These are phyloP conservation scores for Chalciporus piperatus DNA, from an alignment of 768 basidiomycete genomes.

Conservation along the genomic window DNA sequence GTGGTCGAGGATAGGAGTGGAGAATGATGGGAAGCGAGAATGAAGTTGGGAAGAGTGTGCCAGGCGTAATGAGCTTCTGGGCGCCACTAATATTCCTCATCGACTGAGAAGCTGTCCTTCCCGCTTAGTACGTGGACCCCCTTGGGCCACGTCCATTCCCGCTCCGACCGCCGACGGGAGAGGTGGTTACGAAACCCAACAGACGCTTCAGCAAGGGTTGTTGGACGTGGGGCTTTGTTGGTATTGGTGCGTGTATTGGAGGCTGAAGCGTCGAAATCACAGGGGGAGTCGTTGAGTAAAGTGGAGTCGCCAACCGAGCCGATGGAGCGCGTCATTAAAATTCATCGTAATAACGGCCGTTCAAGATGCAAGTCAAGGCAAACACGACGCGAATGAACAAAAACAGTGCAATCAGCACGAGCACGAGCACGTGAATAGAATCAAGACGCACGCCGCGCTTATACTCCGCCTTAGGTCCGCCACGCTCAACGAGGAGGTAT, in stretches of 20 bases:
- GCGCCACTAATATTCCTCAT: conserved; percentile 8
- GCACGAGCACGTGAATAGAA: conserved; percentile 11
- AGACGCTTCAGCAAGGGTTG: conserved; percentile 32
- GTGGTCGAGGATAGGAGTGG: conserved; percentile 7
- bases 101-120: neutral
- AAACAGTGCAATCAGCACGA: conserved; percentile 13
- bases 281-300: neutral
- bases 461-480: conserved; percentile 31
- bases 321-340: conserved; percentile 2
- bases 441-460: conserved; percentile 29
- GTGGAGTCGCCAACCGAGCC: neutral
- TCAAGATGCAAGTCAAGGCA: neutral
- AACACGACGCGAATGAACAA: conserved; percentile 6
- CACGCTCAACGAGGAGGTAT: conserved; percentile 24
- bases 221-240: conserved; percentile 25
- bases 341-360: conserved; percentile 4
- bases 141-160: conserved; percentile 24
- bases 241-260: conserved; percentile 28
- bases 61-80: neutral
- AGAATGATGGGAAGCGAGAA: conserved; percentile 10
- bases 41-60: neutral
- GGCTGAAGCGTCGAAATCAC: conserved; percentile 13
- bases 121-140: conserved; percentile 24
- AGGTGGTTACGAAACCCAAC: conserved; percentile 25
- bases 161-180: conserved; percentile 23